These are phyloP conservation scores for Stagonosporopsis vannaccii DNA, from an alignment of 2,329 filamentous ascomycete species.

Conservation along the genomic window DNA sequence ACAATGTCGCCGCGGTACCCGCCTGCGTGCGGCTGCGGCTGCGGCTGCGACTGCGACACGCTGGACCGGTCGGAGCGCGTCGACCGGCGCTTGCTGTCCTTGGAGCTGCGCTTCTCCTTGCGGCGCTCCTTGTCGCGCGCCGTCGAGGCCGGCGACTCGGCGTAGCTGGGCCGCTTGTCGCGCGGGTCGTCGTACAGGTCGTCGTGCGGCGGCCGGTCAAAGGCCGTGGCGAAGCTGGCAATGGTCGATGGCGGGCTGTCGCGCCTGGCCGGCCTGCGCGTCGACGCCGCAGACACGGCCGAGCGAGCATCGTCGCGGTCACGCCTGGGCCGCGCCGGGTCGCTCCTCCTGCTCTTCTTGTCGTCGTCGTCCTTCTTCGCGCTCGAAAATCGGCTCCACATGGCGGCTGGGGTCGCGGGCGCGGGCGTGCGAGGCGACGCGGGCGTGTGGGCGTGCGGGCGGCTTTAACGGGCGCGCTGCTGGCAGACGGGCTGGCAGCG, in stretches of 20 bases:
- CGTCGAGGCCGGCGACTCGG: conserved; percentile 36
- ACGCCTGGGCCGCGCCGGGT: conserved; percentile 33
- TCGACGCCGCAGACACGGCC: conserved; percentile 45
- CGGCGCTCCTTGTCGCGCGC: conserved; percentile 40
- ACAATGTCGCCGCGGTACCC: conserved; percentile 43
- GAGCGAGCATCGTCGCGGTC: conserved; percentile 39
- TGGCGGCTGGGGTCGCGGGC: conserved; percentile 28
- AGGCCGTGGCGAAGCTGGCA: conserved; percentile 52
- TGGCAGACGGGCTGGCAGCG: conserved; percentile 21
- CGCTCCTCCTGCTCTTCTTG: conserved; percentile 34
- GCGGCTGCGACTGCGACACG: conserved; percentile 16
- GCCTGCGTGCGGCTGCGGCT: conserved; percentile 26
- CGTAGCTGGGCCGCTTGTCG: conserved; percentile 41
- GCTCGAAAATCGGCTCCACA: conserved; percentile 50
- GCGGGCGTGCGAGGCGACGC: conserved; percentile 25
- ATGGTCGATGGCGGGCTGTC: conserved; percentile 43
- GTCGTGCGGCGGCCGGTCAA: conserved; percentile 37
- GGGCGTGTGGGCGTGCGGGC: conserved; percentile 3
- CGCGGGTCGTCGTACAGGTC: conserved; percentile 43
- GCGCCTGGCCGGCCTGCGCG: conserved; percentile 41
- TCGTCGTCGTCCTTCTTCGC: conserved; percentile 37
- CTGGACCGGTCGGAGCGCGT: conserved; percentile 36
- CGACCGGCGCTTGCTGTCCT: conserved; percentile 40
- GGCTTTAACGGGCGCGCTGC: no score
- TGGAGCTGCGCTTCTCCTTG: conserved; percentile 32